These are phyloP conservation scores for Fusarium sp. DNA, from an alignment of 2,329 filamentous ascomycete genomes.

Conservation along the genomic window DNA sequence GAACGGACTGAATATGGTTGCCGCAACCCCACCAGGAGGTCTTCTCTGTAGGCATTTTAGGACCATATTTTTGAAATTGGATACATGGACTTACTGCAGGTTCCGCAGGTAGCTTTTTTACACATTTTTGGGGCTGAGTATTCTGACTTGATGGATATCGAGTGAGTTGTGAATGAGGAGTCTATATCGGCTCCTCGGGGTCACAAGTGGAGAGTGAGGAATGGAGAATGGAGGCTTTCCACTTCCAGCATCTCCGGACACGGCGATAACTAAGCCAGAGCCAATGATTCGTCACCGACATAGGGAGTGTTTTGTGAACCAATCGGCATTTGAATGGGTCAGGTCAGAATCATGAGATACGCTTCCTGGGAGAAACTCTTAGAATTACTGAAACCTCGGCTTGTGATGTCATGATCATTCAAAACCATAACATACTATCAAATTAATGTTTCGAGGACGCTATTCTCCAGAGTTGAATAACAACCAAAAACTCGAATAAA, in stretches of 20 bases:
- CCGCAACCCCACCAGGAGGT: constrained; percentile 73
- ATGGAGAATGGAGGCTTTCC: constrained; percentile 1
- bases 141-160: background rate
- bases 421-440: background rate
- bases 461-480: too few species aligned
- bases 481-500: background rate
- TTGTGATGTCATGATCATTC: constrained; percentile 15
- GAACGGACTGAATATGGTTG: constrained; percentile 67
- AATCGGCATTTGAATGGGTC: background rate
- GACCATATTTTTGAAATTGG: background rate
- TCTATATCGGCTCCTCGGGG: constrained; percentile 2
- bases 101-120: constrained; percentile 68
- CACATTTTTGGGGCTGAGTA: constrained; percentile 61
- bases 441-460: background rate
- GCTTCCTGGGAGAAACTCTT: background rate
- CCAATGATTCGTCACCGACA: constrained; percentile 12
- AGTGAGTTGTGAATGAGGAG: background rate
- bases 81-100: constrained; percentile 65
- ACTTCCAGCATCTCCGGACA: constrained; percentile 20
- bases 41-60: constrained; percentile 31
- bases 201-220: constrained; percentile 12
- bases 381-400: background rate
- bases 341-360: background rate
- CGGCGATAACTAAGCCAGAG: constrained; percentile 21
- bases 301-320: background rate